These are phyloP conservation scores for Rhodosporidiobolus sp. DNA, from an alignment of 768 basidiomycete species.

Conservation along the genomic window DNA sequence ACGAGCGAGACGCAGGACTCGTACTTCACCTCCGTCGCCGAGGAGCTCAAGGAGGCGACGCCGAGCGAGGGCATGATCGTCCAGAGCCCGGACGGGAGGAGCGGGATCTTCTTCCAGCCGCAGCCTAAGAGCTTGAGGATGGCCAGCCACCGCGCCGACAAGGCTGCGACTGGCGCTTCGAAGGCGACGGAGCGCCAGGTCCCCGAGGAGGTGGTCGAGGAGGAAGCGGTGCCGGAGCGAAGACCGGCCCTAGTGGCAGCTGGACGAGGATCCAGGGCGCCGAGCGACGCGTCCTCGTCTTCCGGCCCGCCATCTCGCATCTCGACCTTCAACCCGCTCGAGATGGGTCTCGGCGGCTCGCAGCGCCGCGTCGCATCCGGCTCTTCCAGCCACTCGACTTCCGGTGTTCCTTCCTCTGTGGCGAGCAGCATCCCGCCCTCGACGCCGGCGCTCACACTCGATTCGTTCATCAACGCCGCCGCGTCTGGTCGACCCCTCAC, in stretches of 20 bases:
- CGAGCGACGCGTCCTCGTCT: no score
- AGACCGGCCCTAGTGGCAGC: background rate
- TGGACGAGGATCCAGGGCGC: background rate
- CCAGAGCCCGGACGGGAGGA: conserved; percentile 85
- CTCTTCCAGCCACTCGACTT: background rate
- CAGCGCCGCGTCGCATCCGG: background rate
- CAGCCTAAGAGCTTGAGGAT: conserved; percentile 30
- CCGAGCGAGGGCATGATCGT: conserved; percentile 84
- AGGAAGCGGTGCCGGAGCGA: conserved; percentile 1
- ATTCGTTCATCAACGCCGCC: conserved; percentile 38
- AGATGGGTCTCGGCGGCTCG: conserved; percentile 34
- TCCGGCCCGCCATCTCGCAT: conserved; percentile 9
- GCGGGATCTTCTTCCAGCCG: conserved; percentile 96
- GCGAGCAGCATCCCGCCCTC: background rate
- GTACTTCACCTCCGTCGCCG: conserved; percentile 38
- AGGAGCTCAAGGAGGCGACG: conserved; percentile 56
- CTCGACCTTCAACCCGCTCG: conserved; percentile 17
- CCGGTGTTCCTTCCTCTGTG: background rate
- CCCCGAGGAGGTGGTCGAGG: conserved; percentile 12
- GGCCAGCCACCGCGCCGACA: conserved; percentile 6
- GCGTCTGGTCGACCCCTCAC: conserved; percentile 8
- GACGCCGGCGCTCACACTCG: conserved; percentile 37
- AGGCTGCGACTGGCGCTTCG: conserved; percentile 14
- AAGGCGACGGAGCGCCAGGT: conserved; percentile 18
- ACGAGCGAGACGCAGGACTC: conserved; percentile 30